Base-by-base conservation (phyloP, 352 stramenopile genomes). In the Pythium brachiatum region DNA sequence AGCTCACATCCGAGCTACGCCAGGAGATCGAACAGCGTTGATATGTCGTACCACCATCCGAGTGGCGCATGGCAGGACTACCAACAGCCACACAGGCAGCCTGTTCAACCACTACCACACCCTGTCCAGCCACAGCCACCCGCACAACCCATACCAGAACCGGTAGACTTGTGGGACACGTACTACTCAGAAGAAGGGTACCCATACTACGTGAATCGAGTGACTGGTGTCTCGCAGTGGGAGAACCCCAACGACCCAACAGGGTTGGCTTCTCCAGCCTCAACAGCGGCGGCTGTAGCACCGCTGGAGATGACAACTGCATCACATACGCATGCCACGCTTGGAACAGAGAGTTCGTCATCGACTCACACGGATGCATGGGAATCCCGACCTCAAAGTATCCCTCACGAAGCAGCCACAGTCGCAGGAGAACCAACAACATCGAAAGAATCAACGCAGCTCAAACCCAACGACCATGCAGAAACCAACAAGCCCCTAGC, bases 121-220 rank as follows among this genome's bases (percentile, higher is more conserved):
- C 41, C 21, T 43, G 8, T n/a, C 15, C 47, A 44, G 18, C 43
- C 48, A 39, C 9, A 44, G 18, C 50, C 48, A 39, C 9, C 25
- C 51, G 36, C 48, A 25, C 15, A 16, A 57, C 44, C 41, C 6
- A 48, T 48, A 13, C 48, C 25, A 48, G 32, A 27, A 26, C 54
- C 29, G 7, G 13, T 53, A 8, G 64, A 68, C 6, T 20, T 78
- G 34, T 94, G 82, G 80, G 80, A 92, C 13, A 88, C 74, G 7
- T 77, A 86, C 38, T 89, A 90, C 63, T 88, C 78, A 0, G 60
- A 83, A 43, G 78, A 94, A 46, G 86, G 86, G 5, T 90, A 94
- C 47, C 68, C 76, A 16, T 94, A 92, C 66, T 94, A 91, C 52
- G 80, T 93, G 16, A 86, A 92, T 66, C 72, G 70, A 63, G 52